Conservation (phyloP, 352 stramenopile genomes). For the Pythium brachiatum region DNA sequence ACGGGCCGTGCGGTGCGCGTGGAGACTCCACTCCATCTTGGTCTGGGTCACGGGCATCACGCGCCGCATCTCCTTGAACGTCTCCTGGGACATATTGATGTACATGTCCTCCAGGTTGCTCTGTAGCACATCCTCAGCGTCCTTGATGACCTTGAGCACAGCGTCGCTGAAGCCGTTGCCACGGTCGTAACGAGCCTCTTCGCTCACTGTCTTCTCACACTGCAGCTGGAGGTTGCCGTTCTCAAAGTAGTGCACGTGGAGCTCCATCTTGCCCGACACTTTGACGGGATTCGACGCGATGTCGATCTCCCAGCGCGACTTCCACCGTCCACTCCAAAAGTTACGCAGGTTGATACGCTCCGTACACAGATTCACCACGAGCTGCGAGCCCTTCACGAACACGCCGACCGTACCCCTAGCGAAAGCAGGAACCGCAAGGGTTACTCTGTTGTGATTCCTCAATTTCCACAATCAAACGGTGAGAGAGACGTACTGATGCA, state of each 20-base stretch:
- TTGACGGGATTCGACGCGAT: conserved; percentile 44
- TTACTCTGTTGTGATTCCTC: neutral
- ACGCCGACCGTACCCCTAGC: conserved; percentile 76
- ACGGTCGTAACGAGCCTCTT: conserved; percentile 45
- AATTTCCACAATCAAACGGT: conserved; percentile 3
- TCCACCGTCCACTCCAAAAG: conserved; percentile 87
- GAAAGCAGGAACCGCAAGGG: neutral
- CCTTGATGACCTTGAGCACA: conserved; percentile 71
- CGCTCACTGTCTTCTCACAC: conserved; percentile 61
- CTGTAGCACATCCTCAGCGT: conserved; percentile 84
- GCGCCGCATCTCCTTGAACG: conserved; percentile 93
- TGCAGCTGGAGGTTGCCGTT: conserved; percentile 94
- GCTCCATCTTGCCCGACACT: conserved; percentile 61
- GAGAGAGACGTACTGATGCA: conserved; percentile 45
- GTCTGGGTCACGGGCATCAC: conserved; percentile 91
- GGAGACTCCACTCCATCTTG: conserved; percentile 88
- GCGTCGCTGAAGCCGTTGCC: conserved; percentile 54
- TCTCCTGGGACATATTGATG: conserved; percentile 94
- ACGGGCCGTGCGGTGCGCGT: conserved; percentile 77
- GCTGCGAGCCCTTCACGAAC: conserved; percentile 55
- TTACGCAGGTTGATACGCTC: conserved; percentile 89
- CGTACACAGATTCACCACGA: conserved; percentile 80
- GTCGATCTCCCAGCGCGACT: conserved; percentile 77
- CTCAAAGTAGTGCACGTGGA: conserved; percentile 96
- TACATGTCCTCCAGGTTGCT: conserved; percentile 93